These are phyloP conservation scores for Bruguiera sexangula DNA, from an alignment of 345 rosid species.

Conservation along the genomic window DNA sequence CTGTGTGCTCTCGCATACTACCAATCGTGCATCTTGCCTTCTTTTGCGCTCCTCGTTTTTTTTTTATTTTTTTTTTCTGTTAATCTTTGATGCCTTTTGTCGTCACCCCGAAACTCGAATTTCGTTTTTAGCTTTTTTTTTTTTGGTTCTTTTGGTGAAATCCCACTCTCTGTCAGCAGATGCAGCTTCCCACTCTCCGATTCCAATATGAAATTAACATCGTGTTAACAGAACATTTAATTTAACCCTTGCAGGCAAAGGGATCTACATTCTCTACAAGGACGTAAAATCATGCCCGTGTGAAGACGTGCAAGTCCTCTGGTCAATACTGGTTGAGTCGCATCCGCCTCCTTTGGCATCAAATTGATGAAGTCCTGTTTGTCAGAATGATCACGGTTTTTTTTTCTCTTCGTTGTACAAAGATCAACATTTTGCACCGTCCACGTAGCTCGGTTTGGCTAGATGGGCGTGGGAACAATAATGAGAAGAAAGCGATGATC, in stretches of 20 bases:
- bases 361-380: neutral
- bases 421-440: no score
- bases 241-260: neutral
- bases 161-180: neutral
- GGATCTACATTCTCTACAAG: constrained; percentile 21
- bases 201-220: neutral
- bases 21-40: neutral
- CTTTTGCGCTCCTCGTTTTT: neutral
- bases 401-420: neutral
- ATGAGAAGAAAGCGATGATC: no score
- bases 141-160: neutral
- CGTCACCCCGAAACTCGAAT: neutral
- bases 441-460: no score
- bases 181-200: neutral
- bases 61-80: neutral
- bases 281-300: constrained; percentile 23
- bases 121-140: neutral
- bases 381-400: neutral
- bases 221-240: no score
- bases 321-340: constrained; percentile 29
- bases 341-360: constrained; percentile 1
- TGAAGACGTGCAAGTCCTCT: constrained; percentile 22
- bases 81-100: neutral
- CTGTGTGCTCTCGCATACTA: neutral
- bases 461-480: no score